phyloP scores from a whole-genome alignment of 2,329 filamentous ascomycete species.

The Plectosphaerella sp. region DNA sequence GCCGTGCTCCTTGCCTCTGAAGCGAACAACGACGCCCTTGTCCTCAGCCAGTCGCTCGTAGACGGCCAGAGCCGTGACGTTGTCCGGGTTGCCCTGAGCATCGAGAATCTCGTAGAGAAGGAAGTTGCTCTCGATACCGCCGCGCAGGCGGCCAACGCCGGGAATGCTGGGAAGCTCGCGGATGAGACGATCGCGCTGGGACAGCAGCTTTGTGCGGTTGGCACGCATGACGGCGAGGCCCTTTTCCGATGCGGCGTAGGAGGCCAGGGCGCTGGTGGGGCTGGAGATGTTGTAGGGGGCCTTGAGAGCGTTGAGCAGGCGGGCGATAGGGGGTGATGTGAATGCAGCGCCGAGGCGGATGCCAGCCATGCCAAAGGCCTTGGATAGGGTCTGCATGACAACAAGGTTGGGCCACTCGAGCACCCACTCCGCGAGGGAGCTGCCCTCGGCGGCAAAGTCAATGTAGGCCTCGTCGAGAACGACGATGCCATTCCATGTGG shows the following conservation, averaged over 20 bases:
- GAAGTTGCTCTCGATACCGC: constrained; percentile 83
- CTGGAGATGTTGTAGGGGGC: constrained; percentile 94
- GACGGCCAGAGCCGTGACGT: constrained; percentile 69
- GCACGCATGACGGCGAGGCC: constrained; percentile 70
- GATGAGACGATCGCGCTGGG: constrained; percentile 74
- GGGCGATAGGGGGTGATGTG: constrained; percentile 67
- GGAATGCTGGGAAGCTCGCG: constrained; percentile 67
- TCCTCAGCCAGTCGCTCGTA: constrained; percentile 84
- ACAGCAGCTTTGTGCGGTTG: constrained; percentile 66
- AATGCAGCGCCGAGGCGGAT: constrained; percentile 89
- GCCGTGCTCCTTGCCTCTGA: constrained; percentile 87
- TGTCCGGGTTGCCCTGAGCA: constrained; percentile 68
- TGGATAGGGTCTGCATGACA: constrained; percentile 97
- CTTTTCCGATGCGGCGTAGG: constrained; percentile 60
- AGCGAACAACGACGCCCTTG: constrained; percentile 86
- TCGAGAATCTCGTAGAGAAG: constrained; percentile 85
- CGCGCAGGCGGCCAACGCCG: constrained; percentile 76
- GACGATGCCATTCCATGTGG: constrained; percentile 91
- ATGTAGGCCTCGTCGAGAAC: constrained; percentile 94
- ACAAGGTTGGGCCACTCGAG: constrained; percentile 91
- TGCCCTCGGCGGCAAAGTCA: constrained; percentile 75
- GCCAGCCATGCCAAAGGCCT: constrained; percentile 92
- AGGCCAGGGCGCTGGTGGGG: constrained; percentile 78
- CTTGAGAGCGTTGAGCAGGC: constrained; percentile 84
- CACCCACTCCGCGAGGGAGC: constrained; percentile 88